Percentiles rank a stretch among this genome's conserved stretches.
Evolutionary conservation across 306 rosid genomes (phyloP).

Genomic region (Cercis canadensis): DNA sequence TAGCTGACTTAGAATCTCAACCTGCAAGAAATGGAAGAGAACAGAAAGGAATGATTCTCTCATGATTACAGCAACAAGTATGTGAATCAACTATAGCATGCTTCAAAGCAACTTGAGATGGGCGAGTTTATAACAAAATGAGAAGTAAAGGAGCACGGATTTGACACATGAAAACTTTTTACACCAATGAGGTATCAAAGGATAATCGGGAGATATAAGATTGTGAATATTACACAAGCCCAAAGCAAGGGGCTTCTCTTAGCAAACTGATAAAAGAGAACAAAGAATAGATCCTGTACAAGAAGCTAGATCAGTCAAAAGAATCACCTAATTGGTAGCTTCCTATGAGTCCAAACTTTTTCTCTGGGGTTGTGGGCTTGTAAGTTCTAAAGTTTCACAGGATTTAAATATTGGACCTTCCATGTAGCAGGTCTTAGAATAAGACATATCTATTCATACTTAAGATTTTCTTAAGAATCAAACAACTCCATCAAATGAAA

Average conservation of each 20-base stretch:
- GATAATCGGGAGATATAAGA: background rate
- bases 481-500: conserved; percentile 33
- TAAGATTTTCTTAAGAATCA: conserved; percentile 25
- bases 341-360: conserved; percentile 12
- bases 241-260: background rate
- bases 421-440: conserved; percentile 22
- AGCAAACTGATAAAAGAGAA: conserved; percentile 17
- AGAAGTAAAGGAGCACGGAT: conserved; percentile 5
- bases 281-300: conserved; percentile 8
- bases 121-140: conserved; percentile 23
- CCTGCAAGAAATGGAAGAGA: conserved; percentile 55
- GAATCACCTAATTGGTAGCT: conserved; percentile 25
- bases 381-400: conserved; percentile 10
- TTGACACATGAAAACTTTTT: conserved; percentile 25
- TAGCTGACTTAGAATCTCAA: conserved; percentile 90
- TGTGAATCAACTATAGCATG: conserved; percentile 22
- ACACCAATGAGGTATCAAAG: conserved; percentile 22
- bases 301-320: conserved; percentile 16
- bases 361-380: conserved; percentile 2
- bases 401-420: conserved; percentile 24
- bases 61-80: conserved; percentile 24
- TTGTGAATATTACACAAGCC: background rate
- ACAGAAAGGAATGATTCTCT: conserved; percentile 25
- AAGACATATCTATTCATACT: conserved; percentile 8
- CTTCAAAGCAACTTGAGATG: conserved; percentile 30